phyloP scores from a whole-genome alignment of 768 basidiomycete genomes.

The Boletus tylopilopsis region DNA sequence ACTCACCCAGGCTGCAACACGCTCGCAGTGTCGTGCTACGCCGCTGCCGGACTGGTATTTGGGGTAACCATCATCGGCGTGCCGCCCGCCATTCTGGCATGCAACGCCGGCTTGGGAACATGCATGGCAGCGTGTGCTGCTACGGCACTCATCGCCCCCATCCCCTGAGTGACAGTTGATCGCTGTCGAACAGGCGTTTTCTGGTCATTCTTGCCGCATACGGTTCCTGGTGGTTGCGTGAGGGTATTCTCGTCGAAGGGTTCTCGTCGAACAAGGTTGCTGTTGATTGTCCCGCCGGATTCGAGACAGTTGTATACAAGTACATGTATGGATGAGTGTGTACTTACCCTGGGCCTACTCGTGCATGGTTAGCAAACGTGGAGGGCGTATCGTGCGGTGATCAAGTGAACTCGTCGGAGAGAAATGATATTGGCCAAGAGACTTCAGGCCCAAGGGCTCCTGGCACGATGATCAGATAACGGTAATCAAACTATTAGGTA shows the following conservation, averaged over 20 bases:
- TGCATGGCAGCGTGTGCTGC: constrained; percentile 26
- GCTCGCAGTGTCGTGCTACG: constrained; percentile 20
- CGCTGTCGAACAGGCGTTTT: not conserved
- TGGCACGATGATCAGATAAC: no score
- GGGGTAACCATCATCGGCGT: constrained; percentile 17
- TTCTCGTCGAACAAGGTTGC: no score
- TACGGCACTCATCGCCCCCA: constrained; percentile 19
- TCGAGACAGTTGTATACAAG: constrained; percentile 2
- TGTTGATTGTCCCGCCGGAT: no score
- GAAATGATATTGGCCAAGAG: no score
- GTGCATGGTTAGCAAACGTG: no score
- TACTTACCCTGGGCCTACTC: no score
- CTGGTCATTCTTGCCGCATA: not conserved
- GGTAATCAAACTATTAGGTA: no score
- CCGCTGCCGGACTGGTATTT: constrained; percentile 22
- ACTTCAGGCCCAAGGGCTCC: no score
- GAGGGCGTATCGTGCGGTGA: no score
- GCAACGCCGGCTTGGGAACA: constrained; percentile 20
- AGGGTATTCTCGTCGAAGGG: no score
- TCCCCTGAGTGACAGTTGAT: constrained; percentile 19
- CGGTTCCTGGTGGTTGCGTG: not conserved
- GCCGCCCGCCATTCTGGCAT: constrained; percentile 21
- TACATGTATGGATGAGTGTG: no score
- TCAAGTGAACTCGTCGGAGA: no score
- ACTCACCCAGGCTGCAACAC: constrained; percentile 23